Base-by-base conservation (phyloP, 2,329 filamentous ascomycete genomes). In the Cordyceps javanica region DNA sequence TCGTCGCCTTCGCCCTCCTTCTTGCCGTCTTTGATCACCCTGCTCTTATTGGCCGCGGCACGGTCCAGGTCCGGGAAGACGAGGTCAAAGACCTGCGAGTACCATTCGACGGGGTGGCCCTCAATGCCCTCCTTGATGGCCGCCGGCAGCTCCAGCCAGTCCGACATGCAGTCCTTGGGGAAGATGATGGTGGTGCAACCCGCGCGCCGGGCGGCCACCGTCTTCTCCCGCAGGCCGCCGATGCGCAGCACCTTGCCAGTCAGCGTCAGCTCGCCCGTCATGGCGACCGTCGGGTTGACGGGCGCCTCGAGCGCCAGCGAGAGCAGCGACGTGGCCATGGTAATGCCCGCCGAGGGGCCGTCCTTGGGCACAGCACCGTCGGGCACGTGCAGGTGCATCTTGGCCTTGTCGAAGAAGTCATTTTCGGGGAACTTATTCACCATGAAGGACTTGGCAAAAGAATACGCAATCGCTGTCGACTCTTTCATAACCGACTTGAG, bases 401-500 rank as follows among this genome's bases (percentile, higher is more conserved):
- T 91, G 10, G 93, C 94, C 75, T 94, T 92, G 69, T 97, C 91
- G 67, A 99, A 96, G 79, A 97, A 99, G 70, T 86, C 84, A 73
- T 99, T 99, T 59, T 91, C 86, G 0, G 91, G 87, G 76, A 92
- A 99, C 41, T 89, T 77, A 68, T 85, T 87, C 8, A 88, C 91
- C 81, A 97, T 86, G 60, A 93, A 79, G 1, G 91, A 87, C 76
- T 97, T 97, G 67, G 91, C 87, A 68, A 96, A 99, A 0, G 91
- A 96, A 77, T 99, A 97, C 48, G 94, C 95, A 63, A 99, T 97
- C 2, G 85, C 80, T 0, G 91, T 94, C 2, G 92, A 97, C 75
- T 99, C 94, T 75, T 97, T 97, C 95, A 99, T 99, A 39, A 99
- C 94, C 16, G 85, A 84, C 77, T 96, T 94, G 50, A 99, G 81